A percentile compares a stretch with the other conserved stretches of the same genome.
Evolutionary conservation across 306 rosid species (phyloP).

Genomic region (Cucumis sativus): DNA sequence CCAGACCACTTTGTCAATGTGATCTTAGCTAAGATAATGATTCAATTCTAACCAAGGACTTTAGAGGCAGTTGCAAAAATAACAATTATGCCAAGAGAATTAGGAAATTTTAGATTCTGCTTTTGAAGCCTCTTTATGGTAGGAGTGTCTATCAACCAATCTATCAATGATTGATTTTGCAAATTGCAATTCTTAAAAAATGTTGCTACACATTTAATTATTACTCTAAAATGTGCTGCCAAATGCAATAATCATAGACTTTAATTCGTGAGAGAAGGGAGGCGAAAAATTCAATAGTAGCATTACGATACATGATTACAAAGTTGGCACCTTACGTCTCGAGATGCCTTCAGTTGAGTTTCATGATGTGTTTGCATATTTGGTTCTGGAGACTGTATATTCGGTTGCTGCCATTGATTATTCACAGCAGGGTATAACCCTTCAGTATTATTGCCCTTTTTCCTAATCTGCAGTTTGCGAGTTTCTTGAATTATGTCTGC

Average conservation of each 20-base stretch:
- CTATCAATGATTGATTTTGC: too few species aligned
- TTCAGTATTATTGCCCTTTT: conserved; percentile 39
- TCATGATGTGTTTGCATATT: conserved; percentile 30
- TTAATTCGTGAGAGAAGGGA: background rate
- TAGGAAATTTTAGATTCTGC: too few species aligned
- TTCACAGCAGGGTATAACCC: conserved; percentile 27
- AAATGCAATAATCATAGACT: background rate
- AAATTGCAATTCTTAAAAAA: too few species aligned
- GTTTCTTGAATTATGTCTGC: conserved; percentile 51
- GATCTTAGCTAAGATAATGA: background rate
- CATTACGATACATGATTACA: conserved; percentile 38
- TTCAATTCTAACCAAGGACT: conserved; percentile 1
- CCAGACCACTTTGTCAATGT: background rate
- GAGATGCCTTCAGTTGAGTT: conserved; percentile 94
- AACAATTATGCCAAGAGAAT: too few species aligned
- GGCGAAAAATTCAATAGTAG: conserved; percentile 9
- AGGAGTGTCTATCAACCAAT: too few species aligned
- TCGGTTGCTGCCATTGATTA: conserved; percentile 27
- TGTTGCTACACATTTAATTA: too few species aligned
- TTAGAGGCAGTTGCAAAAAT: too few species aligned
- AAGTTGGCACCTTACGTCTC: conserved; percentile 99
- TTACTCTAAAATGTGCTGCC: too few species aligned
- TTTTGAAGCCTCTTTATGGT: too few species aligned
- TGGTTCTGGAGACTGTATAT: conserved; percentile 15
- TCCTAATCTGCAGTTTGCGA: conserved; percentile 56